Evolutionary conservation across 1,284 basidiomycete genomes (phyloP).

Genomic region (Xerocomus alliaceus): DNA sequence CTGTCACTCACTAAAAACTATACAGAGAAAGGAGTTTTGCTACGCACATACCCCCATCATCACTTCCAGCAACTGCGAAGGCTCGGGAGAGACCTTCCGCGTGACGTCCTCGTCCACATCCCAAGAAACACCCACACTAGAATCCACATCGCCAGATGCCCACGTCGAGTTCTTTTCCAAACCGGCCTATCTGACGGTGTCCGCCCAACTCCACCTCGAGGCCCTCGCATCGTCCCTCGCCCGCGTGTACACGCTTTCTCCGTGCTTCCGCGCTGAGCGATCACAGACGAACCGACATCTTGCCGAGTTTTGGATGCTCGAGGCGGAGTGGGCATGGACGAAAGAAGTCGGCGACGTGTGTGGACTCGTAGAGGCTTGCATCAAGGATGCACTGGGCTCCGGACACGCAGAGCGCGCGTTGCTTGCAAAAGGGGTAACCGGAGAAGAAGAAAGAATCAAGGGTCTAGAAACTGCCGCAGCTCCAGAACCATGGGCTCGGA

Average conservation of each 20-base stretch:
- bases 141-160: constrained; percentile 17
- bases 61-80: constrained; percentile 94
- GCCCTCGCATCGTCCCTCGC: constrained; percentile 80
- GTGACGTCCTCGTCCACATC: constrained; percentile 51
- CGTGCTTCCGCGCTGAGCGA: constrained; percentile 92
- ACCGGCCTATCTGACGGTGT: constrained; percentile 91
- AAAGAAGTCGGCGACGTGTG: constrained; percentile 64
- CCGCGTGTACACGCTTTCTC: constrained; percentile 89
- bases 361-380: constrained; percentile 70
- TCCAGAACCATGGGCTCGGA: constrained; percentile 64
- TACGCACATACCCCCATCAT: constrained; percentile 87
- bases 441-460: constrained; percentile 26
- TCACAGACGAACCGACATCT: constrained; percentile 91
- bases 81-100: constrained; percentile 93
- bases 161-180: constrained; percentile 67
- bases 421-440: constrained; percentile 48
- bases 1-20: constrained; percentile 4
- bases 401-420: constrained; percentile 42
- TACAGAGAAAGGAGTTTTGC: constrained; percentile 76
- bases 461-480: constrained; percentile 46
- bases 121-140: constrained; percentile 3
- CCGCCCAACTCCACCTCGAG: constrained; percentile 95
- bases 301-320: constrained; percentile 98
- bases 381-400: constrained; percentile 56
- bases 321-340: constrained; percentile 85